phyloP scores from a whole-genome alignment of 495 filamentous ascomycete species.

The Mycothermus thermophilus region DNA sequence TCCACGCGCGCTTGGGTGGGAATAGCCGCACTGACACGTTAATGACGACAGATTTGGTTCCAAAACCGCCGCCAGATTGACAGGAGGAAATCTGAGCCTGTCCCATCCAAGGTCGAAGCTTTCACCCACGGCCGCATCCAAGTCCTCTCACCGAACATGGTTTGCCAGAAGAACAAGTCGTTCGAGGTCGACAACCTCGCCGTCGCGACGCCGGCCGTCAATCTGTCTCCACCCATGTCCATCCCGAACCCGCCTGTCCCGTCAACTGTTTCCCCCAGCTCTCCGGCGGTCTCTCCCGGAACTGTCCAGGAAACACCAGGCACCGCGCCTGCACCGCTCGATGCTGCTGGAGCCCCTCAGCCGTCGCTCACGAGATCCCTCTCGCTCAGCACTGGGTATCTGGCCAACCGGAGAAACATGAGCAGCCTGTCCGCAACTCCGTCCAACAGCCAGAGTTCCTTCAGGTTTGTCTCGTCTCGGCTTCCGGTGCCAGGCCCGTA shows the following conservation, averaged over 20 bases:
- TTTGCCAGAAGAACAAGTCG: constrained; percentile 25
- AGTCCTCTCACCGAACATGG: constrained; percentile 36
- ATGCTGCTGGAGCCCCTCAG: constrained; percentile 1
- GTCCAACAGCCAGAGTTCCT: constrained; percentile 13
- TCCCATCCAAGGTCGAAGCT: constrained; percentile 62
- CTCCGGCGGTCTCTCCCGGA: constrained; percentile 7
- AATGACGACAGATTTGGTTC: constrained; percentile 88
- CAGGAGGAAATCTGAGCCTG: constrained; percentile 75
- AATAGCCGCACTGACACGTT: too few relatives aligned
- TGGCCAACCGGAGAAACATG: constrained; percentile 27
- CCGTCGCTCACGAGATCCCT: constrained; percentile 15
- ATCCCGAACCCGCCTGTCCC: constrained; percentile 7
- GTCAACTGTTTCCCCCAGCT: background rate
- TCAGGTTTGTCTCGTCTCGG: constrained; percentile 17
- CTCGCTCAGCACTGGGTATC: constrained; percentile 23
- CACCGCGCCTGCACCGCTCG: constrained; percentile 6
- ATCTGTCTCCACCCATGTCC: constrained; percentile 6
- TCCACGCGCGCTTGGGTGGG: too few relatives aligned
- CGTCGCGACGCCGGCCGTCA: constrained; percentile 11
- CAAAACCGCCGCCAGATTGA: constrained; percentile 94
- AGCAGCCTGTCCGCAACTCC: constrained; percentile 25
- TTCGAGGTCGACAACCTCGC: constrained; percentile 14
- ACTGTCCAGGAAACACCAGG: background rate
- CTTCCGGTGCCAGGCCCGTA: background rate
- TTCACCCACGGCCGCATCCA: constrained; percentile 43